Conservation (phyloP, 441 rosid species). For the Omphalea diandra region DNA sequence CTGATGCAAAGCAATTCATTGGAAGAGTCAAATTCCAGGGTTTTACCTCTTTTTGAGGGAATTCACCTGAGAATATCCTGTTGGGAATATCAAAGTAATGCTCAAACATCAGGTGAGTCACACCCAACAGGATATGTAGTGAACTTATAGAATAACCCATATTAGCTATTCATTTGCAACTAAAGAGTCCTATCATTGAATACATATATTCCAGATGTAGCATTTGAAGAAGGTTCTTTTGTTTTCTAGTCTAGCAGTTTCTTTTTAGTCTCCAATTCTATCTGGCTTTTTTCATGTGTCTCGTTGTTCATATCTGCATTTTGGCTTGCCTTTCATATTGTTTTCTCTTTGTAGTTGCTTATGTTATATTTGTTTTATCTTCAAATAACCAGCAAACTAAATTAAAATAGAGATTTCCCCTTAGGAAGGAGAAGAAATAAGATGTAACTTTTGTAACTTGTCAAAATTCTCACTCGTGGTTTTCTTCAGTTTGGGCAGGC, state of each 20-base stretch:
- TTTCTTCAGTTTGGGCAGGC: constrained; percentile 86
- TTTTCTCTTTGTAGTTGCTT: neutral
- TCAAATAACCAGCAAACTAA: neutral
- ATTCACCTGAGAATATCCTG: no score
- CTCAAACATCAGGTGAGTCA: no score
- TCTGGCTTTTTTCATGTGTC: neutral
- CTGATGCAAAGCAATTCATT: neutral
- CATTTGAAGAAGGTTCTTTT: neutral
- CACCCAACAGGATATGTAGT: neutral
- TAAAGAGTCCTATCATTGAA: neutral
- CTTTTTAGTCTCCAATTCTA: neutral
- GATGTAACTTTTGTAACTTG: neutral
- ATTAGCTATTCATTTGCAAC: neutral
- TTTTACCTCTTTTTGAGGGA: no score
- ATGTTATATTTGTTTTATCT: neutral
- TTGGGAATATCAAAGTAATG: no score
- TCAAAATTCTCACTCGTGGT: constrained; percentile 4
- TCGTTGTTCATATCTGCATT: neutral
- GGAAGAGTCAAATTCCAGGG: no score
- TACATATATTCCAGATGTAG: neutral
- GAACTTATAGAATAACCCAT: neutral
- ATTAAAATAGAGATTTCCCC: neutral
- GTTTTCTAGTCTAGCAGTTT: neutral
- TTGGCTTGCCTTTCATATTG: neutral
- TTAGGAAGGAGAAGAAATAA: neutral